Evolutionary conservation across 2,329 filamentous ascomycete genomes (phyloP).

Genomic region (Aspergillus caelatus): DNA sequence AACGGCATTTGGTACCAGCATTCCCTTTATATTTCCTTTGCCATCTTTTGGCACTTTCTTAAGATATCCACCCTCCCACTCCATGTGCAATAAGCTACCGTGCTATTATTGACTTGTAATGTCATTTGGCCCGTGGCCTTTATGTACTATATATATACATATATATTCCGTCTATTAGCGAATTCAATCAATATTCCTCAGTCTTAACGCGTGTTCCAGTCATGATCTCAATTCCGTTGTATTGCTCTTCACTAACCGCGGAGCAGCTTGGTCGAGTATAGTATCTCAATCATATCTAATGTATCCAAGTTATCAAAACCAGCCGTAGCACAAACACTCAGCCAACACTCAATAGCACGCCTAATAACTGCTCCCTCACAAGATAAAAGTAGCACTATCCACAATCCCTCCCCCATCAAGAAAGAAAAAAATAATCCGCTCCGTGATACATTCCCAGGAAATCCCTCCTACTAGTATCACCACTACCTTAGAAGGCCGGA

Average conservation of each 20-base stretch:
- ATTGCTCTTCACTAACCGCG: background rate
- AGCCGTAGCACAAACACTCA: background rate
- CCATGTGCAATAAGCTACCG: background rate
- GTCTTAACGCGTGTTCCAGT: no score
- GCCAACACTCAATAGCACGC: background rate
- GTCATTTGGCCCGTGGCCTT: background rate
- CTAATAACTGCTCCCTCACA: no score
- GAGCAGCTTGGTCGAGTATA: background rate
- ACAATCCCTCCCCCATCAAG: no score
- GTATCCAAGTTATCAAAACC: background rate
- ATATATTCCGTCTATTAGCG: background rate
- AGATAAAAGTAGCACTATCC: no score
- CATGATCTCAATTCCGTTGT: background rate
- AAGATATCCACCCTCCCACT: background rate
- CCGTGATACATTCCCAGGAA: no score
- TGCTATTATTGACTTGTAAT: background rate
- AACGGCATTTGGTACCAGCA: background rate
- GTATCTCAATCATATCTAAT: background rate
- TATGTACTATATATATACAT: background rate
- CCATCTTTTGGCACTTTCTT: background rate
- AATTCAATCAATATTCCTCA: background rate
- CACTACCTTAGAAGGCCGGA: no score
- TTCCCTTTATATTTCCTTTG: background rate
- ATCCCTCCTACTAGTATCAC: no score
- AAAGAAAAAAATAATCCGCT: no score